A percentile compares a stretch with the other conserved stretches of the same genome.
These are phyloP conservation scores for Haplosporangium sp. DNA, from an alignment of 371 early-diverging fungal genomes.

Conservation along the genomic window DNA sequence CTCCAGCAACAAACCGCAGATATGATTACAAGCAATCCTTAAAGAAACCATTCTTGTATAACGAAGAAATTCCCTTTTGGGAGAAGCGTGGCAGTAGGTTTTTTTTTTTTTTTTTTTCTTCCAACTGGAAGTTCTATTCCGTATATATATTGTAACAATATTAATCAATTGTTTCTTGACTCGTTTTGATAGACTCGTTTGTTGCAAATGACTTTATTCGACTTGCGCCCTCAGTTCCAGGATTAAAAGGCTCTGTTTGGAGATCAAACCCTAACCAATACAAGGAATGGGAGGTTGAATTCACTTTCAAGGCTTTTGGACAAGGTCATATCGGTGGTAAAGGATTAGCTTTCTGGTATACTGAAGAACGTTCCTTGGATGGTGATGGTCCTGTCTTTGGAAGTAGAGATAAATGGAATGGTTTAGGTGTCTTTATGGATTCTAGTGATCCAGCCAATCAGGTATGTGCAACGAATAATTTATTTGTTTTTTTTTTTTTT, in stretches of 20 bases:
- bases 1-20: constrained; percentile 26
- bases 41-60: constrained; percentile 52
- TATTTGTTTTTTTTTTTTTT: neutral
- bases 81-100: constrained; percentile 34
- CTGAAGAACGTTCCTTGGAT: constrained; percentile 64
- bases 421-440: constrained; percentile 77
- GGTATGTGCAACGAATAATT: constrained; percentile 49
- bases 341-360: constrained; percentile 94
- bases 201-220: constrained; percentile 73
- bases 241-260: constrained; percentile 79
- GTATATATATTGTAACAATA: neutral
- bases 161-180: neutral
- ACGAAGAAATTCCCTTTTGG: constrained; percentile 45
- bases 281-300: constrained; percentile 82
- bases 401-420: constrained; percentile 77
- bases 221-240: constrained; percentile 76
- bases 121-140: neutral
- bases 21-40: constrained; percentile 50
- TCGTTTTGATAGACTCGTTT: constrained; percentile 61
- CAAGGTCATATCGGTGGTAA: constrained; percentile 79
- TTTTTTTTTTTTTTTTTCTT: neutral
- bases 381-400: constrained; percentile 78
- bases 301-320: constrained; percentile 76
- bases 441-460: constrained; percentile 68
- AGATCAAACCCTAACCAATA: constrained; percentile 71